Percentiles rank a stretch among this genome's conserved stretches.
Conservation (phyloP, 352 stramenopile species). For the Pythium graminicola region DNA sequence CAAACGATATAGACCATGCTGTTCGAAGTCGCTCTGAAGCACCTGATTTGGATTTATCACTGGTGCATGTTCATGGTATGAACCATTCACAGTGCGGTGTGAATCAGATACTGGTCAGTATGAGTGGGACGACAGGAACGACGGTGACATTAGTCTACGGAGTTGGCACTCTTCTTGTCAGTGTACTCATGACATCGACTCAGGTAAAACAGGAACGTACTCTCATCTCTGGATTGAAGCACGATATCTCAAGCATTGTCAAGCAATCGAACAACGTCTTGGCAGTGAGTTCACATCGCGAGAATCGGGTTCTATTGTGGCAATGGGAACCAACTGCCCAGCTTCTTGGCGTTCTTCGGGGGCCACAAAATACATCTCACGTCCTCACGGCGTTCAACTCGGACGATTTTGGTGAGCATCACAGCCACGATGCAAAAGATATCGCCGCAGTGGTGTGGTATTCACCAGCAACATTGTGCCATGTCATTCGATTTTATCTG, state of each 20-base stretch:
- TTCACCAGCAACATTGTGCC: constrained; percentile 6
- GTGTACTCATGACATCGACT: constrained; percentile 29
- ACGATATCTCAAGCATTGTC: constrained; percentile 43
- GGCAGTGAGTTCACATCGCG: constrained; percentile 13
- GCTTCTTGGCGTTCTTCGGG: constrained; percentile 11
- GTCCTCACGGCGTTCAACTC: constrained; percentile 22
- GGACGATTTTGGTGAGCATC: constrained; percentile 10
- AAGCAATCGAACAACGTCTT: constrained; percentile 36
- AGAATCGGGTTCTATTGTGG: constrained; percentile 19
- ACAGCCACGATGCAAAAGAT: constrained; percentile 14
- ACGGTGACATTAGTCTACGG: constrained; percentile 30
- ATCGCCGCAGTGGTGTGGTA: constrained; percentile 50
- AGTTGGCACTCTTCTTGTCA: constrained; percentile 38
- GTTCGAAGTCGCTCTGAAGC: constrained; percentile 30
- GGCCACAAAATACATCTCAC: constrained; percentile 5
- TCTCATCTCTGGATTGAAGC: constrained; percentile 33
- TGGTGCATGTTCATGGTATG: constrained; percentile 39
- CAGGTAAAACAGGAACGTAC: constrained; percentile 27
- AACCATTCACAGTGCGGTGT: constrained; percentile 36
- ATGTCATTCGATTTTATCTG: constrained; percentile 33
- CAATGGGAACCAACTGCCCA: constrained; percentile 18
- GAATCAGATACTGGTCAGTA: constrained; percentile 38
- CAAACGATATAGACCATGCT: background rate
- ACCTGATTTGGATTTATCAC: constrained; percentile 50
- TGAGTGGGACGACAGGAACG: constrained; percentile 5